Evolutionary conservation across 2,329 filamentous ascomycete genomes (phyloP), one percentile per base, ranked within the genome.

Genomic region (Pseudopyrenochaeta lycopersici): DNA sequence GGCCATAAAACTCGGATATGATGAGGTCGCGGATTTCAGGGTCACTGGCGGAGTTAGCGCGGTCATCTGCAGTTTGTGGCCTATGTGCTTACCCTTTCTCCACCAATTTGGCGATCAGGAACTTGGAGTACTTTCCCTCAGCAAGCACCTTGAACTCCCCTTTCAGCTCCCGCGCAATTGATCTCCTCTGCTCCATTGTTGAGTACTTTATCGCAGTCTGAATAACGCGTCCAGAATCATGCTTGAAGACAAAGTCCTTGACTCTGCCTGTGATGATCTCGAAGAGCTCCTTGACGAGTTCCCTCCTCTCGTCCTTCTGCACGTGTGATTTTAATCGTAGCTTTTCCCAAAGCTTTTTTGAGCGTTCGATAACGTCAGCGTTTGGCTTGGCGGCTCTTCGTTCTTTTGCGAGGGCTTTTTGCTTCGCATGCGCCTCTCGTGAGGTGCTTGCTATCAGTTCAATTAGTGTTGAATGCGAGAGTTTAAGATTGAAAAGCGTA

Each of bases 151-250:
- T 85, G 75, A 96, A 97, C 63, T 89, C 89, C 15, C 93, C 92
- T 76, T 90, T 88, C 50, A 99, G 83, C 76, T 99, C 95, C 53
- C 82, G 83, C 7, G 93, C 92, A 68, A 99, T 97, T 79, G 89
- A 86, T 76, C 89, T 91, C 71, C 91, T 86, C 78, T 97, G 93
- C 56, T 90, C 89, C 49, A 87, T 82, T 40, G 89, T 96, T 42
- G 92, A 90, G 78, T 99, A 99, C 78, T 99, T 99, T 78, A 99
- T 86, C 32, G 94, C 95, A 11, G 93, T 97, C 80, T 99, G 95
- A 21, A 99, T 90, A 36, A 97, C 92, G 64, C 95, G 87, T n/a
- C 97, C 94, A 31, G 92, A 91, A 74, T 99, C 95, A 76, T 99
- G 95, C 85, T 99, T 99, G 80, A 99, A 90, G 17, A 97, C 94